A percentile compares a stretch with the other conserved stretches of the same genome.
Conservation (phyloP, 495 filamentous ascomycete species). For the Podospora fimiseda region DNA sequence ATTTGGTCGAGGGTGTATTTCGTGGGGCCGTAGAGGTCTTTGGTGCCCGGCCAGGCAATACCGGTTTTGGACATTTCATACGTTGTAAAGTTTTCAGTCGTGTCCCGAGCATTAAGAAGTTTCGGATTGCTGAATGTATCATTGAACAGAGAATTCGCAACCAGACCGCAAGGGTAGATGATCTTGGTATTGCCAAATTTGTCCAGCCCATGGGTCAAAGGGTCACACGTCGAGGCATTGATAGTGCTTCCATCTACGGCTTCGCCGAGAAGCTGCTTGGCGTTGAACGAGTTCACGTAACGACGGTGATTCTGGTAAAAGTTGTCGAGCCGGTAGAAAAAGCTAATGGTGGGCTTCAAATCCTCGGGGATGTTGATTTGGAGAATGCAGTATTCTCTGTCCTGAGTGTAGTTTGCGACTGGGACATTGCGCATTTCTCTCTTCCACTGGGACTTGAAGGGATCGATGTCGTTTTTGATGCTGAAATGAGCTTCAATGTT, state of each 20-base stretch:
- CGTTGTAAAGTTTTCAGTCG: slow-evolving; percentile 19
- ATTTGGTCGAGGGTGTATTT: slow-evolving; percentile 55
- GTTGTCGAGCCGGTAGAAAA: slow-evolving; percentile 94
- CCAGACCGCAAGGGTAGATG: slow-evolving; percentile 92
- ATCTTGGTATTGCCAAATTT: slow-evolving; percentile 52
- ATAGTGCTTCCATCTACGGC: slow-evolving; percentile 56
- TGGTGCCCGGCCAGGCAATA: slow-evolving; percentile 83
- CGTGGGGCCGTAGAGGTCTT: slow-evolving; percentile 63
- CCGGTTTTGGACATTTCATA: slow-evolving; percentile 71
- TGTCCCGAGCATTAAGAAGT: slow-evolving; percentile 38
- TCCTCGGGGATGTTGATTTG: slow-evolving; percentile 71
- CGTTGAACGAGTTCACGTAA: slow-evolving; percentile 84
- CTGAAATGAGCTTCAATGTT: slow-evolving; percentile 59
- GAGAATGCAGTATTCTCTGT: slow-evolving; percentile 51
- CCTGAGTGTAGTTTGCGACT: slow-evolving; percentile 17
- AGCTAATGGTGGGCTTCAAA: slow-evolving; percentile 70
- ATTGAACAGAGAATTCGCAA: slow-evolving; percentile 96
- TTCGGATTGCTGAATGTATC: slow-evolving; percentile 70
- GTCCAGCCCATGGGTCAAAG: slow-evolving; percentile 60
- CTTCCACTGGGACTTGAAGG: slow-evolving; percentile 28
- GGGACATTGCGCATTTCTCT: slow-evolving; percentile 8
- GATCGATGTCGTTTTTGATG: slow-evolving; percentile 20
- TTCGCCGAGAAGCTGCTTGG: slow-evolving; percentile 73
- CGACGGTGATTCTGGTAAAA: slow-evolving; percentile 99
- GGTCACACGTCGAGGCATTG: slow-evolving; percentile 63